Evolutionary conservation across 2,329 filamentous ascomycete species (phyloP).

Genomic region (Basipetospora sp.): DNA sequence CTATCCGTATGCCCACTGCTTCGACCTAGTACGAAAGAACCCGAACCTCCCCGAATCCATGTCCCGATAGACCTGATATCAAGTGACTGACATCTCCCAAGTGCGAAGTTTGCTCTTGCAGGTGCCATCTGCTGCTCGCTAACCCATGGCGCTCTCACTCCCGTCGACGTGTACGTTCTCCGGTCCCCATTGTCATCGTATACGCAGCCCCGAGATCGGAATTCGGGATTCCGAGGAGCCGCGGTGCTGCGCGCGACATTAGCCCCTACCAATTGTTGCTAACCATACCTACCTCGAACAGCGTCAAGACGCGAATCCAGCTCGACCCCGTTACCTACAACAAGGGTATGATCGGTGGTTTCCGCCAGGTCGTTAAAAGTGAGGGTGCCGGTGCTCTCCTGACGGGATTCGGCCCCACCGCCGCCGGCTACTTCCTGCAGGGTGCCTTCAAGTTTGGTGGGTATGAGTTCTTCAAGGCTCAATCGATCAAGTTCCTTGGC

Average conservation of each 20-base stretch:
- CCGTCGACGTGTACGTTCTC: conserved; percentile 79
- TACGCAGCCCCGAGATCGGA: not conserved
- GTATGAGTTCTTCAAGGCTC: conserved; percentile 94
- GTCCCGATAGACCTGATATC: no score
- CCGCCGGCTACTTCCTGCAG: conserved; percentile 86
- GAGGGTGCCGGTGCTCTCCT: conserved; percentile 77
- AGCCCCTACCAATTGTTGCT: conserved; percentile 7
- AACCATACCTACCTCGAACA: conserved; percentile 26
- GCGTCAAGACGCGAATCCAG: conserved; percentile 92
- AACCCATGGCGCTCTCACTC: conserved; percentile 92
- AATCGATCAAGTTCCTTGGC: conserved; percentile 67
- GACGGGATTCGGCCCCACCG: conserved; percentile 74
- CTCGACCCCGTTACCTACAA: conserved; percentile 83
- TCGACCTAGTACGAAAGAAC: not conserved
- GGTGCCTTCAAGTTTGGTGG: conserved; percentile 65
- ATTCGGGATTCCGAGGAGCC: not conserved
- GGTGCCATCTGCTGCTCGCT: conserved; percentile 96
- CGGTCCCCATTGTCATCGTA: not conserved
- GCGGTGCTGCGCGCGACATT: not conserved
- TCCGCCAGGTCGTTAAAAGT: conserved; percentile 68
- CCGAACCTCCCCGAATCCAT: not conserved
- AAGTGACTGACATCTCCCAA: not conserved
- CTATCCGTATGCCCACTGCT: no score
- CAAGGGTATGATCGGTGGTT: conserved; percentile 70
- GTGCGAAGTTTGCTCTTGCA: conserved; percentile 85